Evolutionary conservation across 139 green algal genomes (phyloP).

Genomic region (Zygnema circumcarinatum): DNA sequence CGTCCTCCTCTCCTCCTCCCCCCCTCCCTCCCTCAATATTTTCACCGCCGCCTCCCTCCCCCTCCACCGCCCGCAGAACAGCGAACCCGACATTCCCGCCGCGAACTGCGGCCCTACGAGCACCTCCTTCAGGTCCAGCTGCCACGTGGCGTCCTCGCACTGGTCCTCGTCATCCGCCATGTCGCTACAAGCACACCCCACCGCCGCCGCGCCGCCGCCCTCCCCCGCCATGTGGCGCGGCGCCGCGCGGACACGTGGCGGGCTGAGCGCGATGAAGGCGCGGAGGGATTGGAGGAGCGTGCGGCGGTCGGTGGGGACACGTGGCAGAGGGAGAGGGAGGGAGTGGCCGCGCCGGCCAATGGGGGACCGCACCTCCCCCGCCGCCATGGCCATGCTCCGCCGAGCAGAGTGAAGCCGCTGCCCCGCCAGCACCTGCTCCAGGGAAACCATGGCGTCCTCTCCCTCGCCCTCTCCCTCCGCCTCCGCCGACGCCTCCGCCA

Average conservation of each 20-base stretch:
- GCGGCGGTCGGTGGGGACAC: too few relatives aligned
- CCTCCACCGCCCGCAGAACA: slow-evolving; percentile 27
- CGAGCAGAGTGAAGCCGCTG: too few relatives aligned
- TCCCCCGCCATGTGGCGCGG: background rate
- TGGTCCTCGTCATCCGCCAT: background rate
- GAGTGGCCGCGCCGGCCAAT: too few relatives aligned
- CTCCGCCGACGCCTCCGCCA: background rate
- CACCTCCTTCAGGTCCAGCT: slow-evolving; percentile 12
- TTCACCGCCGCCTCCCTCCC: slow-evolving; percentile 35
- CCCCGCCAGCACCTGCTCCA: background rate
- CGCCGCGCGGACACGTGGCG: background rate
- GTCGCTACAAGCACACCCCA: too few relatives aligned
- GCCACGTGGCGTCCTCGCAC: background rate
- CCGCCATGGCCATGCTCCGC: too few relatives aligned
- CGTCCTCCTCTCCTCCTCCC: background rate
- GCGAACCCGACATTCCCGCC: slow-evolving; percentile 21
- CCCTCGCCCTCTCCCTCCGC: too few relatives aligned
- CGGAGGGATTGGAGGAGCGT: background rate
- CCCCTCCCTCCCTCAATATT: slow-evolving; percentile 20
- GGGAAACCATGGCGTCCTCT: background rate
- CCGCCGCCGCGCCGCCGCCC: too few relatives aligned
- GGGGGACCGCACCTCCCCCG: too few relatives aligned
- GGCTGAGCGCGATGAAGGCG: background rate
- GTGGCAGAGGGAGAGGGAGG: too few relatives aligned
- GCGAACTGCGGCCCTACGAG: slow-evolving; percentile 38